Conservation (phyloP, 257 asterid species). For the Solanum clarkiae region DNA sequence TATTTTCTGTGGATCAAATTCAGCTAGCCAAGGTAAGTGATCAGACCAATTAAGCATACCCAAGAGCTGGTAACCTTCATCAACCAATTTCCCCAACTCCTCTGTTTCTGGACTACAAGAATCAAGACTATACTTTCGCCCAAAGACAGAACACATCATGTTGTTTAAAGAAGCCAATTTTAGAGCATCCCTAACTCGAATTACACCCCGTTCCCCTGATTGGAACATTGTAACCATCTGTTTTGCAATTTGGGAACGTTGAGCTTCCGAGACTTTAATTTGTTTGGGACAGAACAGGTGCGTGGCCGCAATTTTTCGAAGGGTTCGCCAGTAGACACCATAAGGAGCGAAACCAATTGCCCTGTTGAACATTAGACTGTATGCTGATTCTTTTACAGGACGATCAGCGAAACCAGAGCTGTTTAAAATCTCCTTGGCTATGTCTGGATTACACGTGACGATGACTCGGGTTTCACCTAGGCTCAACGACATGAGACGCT, state of each 20-base stretch:
- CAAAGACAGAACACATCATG: constrained; percentile 80
- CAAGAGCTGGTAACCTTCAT: constrained; percentile 57
- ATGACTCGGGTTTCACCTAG: constrained; percentile 58
- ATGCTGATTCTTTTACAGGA: constrained; percentile 64
- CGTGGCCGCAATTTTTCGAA: constrained; percentile 43
- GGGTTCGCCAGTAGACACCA: constrained; percentile 66
- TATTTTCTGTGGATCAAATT: constrained; percentile 51
- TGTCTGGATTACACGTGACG: constrained; percentile 50
- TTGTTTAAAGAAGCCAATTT: constrained; percentile 58
- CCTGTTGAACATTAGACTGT: constrained; percentile 59
- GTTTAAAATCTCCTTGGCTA: constrained; percentile 49
- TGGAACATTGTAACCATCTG: constrained; percentile 24
- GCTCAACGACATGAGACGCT: constrained; percentile 72
- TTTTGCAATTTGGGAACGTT: constrained; percentile 32
- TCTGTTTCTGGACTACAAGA: constrained; percentile 13
- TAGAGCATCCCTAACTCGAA: constrained; percentile 42
- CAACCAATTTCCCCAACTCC: constrained; percentile 45
- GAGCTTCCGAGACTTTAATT: constrained; percentile 34
- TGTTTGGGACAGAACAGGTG: constrained; percentile 68
- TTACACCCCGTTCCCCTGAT: not conserved
- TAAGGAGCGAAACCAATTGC: constrained; percentile 86
- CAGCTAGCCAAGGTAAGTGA: constrained; percentile 52
- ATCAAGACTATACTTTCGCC: constrained; percentile 26
- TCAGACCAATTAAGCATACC: constrained; percentile 66
- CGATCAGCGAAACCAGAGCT: constrained; percentile 58